These are phyloP conservation scores for Aureobasidium sp. DNA, from an alignment of 2,329 filamentous ascomycete species.

Conservation along the genomic window DNA sequence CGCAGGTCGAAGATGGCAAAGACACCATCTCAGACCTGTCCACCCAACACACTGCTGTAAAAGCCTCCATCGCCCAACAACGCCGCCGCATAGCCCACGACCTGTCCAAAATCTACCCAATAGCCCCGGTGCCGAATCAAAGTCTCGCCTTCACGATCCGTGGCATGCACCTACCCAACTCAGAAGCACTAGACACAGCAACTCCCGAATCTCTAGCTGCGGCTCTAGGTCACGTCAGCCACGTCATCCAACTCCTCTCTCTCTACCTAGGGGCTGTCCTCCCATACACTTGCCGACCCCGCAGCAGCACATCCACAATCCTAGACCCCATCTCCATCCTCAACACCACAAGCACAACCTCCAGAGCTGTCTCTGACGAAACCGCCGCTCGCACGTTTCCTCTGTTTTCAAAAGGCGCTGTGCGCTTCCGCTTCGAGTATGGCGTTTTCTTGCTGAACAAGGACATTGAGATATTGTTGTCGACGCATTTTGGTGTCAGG, in stretches of 20 bases:
- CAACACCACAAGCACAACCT: conserved; percentile 18
- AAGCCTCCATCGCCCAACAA: conserved; percentile 69
- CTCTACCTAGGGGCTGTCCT: conserved; percentile 72
- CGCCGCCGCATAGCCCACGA: conserved; percentile 82
- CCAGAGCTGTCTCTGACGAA: conserved; percentile 16
- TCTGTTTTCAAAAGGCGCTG: conserved; percentile 59
- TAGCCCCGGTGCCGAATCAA: conserved; percentile 55
- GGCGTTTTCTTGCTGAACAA: conserved; percentile 96
- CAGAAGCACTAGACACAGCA: conserved; percentile 54
- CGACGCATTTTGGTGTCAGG: conserved; percentile 57
- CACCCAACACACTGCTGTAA: conserved; percentile 36
- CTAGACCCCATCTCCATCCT: conserved; percentile 57
- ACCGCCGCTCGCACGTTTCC: conserved; percentile 52
- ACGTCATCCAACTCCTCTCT: conserved; percentile 65
- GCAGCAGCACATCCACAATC: conserved; percentile 66
- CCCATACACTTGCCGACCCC: conserved; percentile 67
- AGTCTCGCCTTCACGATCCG: conserved; percentile 79
- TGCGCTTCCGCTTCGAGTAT: conserved; percentile 90
- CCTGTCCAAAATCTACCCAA: conserved; percentile 68
- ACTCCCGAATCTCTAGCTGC: conserved; percentile 68
- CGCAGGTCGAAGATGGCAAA: conserved; percentile 37
- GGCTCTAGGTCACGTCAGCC: conserved; percentile 69
- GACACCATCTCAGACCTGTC: conserved; percentile 37
- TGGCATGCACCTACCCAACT: conserved; percentile 69
- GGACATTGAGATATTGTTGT: conserved; percentile 66